Percentiles rank a stretch among this genome's conserved stretches.
phyloP scores from a whole-genome alignment of 2,329 filamentous ascomycete genomes.

The Exophiala bonariae region DNA sequence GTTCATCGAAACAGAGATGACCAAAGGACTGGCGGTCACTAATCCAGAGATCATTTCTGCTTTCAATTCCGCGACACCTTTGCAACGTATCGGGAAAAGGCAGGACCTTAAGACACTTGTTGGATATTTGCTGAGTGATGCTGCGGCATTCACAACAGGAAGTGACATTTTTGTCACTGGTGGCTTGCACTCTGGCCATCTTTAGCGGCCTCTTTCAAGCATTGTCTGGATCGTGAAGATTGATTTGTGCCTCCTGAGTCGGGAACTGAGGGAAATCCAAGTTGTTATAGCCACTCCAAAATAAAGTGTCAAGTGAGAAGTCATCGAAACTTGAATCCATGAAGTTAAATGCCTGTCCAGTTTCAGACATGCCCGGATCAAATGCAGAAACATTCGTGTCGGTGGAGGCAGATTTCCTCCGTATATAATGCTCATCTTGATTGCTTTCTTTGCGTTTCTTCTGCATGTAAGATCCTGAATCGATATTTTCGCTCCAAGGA shows the following conservation, averaged over 20 bases:
- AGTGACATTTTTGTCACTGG: constrained; percentile 38
- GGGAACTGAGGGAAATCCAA: constrained; percentile 17
- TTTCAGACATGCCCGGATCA: constrained; percentile 7
- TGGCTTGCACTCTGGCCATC: constrained; percentile 36
- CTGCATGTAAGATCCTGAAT: not conserved
- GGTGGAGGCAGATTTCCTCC: not conserved
- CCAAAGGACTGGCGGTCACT: constrained; percentile 39
- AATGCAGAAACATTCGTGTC: constrained; percentile 4
- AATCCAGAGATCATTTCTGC: constrained; percentile 17
- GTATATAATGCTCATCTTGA: constrained; percentile 5
- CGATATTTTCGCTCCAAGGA: constrained; percentile 11
- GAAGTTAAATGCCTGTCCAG: constrained; percentile 12
- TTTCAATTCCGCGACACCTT: constrained; percentile 14
- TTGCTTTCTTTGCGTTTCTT: constrained; percentile 12
- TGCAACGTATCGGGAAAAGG: constrained; percentile 35
- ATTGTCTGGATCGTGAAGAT: too few relatives aligned
- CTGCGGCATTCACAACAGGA: constrained; percentile 43
- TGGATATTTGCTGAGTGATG: constrained; percentile 43
- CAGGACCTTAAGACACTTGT: constrained; percentile 42
- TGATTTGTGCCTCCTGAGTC: too few relatives aligned
- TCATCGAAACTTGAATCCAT: constrained; percentile 19
- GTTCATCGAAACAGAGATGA: constrained; percentile 46
- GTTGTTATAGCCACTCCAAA: constrained; percentile 17
- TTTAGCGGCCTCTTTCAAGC: not conserved
- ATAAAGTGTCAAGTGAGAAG: constrained; percentile 18